phyloP scores from a whole-genome alignment of 345 rosid genomes.

The Camelina sativa region DNA sequence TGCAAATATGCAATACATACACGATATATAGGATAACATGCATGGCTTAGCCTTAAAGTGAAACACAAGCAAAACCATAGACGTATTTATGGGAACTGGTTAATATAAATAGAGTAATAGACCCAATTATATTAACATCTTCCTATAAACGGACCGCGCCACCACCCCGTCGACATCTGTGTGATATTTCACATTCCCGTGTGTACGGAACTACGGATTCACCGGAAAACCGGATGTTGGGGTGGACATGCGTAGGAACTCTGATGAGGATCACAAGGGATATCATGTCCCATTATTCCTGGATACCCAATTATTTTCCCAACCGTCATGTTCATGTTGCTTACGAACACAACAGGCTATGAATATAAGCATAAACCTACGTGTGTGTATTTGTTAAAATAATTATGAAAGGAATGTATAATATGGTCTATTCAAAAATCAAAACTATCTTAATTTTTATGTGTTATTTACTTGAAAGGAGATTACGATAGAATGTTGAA shows the following conservation, averaged over 20 bases:
- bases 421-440: neutral
- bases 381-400: neutral
- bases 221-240: neutral
- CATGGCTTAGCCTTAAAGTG: too few relatives aligned
- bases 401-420: neutral
- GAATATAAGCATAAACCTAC: neutral
- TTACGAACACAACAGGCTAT: neutral
- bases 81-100: neutral
- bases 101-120: neutral
- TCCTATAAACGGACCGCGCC: neutral
- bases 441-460: too few relatives aligned
- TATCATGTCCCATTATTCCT: neutral
- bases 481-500: neutral
- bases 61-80: neutral
- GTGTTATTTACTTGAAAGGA: too few relatives aligned
- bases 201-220: neutral
- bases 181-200: neutral
- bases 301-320: neutral
- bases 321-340: neutral
- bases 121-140: neutral
- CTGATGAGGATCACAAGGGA: neutral
- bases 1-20: neutral
- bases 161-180: neutral
- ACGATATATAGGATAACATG: neutral
- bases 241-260: neutral